phyloP scores from a whole-genome alignment of 2,329 filamentous ascomycete genomes.

The Huntiella decipiens region DNA sequence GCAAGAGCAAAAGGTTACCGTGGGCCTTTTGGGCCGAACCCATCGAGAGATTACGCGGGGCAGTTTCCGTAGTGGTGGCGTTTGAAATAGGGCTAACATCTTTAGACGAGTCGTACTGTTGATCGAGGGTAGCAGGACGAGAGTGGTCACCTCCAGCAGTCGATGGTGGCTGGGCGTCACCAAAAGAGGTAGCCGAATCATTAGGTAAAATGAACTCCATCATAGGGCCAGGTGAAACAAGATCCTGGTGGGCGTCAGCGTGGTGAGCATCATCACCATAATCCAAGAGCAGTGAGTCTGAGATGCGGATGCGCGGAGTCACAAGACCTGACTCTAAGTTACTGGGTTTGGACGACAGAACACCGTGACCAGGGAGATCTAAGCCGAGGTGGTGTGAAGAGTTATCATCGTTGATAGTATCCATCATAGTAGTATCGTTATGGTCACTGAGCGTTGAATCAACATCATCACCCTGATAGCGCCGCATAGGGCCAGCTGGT shows the following conservation, averaged over 20 bases:
- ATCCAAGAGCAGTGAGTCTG: conserved; percentile 30
- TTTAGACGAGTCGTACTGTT: conserved; percentile 25
- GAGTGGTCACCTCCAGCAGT: conserved; percentile 17
- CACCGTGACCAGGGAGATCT: conserved; percentile 26
- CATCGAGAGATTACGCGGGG: conserved; percentile 16
- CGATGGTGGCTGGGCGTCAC: conserved; percentile 4
- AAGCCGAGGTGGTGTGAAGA: background rate
- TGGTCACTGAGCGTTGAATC: conserved; percentile 30
- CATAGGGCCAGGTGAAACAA: conserved; percentile 25
- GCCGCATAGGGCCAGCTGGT: conserved; percentile 17
- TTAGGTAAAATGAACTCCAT: conserved; percentile 1
- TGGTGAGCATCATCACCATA: conserved; percentile 25
- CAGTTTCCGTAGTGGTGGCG: conserved; percentile 22
- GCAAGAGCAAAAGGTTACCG: conserved; percentile 19
- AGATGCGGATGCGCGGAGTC: conserved; percentile 15
- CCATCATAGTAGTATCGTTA: conserved; percentile 52
- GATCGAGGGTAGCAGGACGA: conserved; percentile 28
- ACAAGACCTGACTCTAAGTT: conserved; percentile 23
- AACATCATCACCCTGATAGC: background rate
- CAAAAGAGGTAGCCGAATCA: background rate
- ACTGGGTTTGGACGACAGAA: conserved; percentile 30
- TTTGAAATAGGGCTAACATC: background rate
- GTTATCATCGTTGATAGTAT: conserved; percentile 15
- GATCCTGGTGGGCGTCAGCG: conserved; percentile 22
- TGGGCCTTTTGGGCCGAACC: conserved; percentile 15